Evolutionary conservation across 139 green algal genomes (phyloP).

Genomic region (Marvania coccoides): DNA sequence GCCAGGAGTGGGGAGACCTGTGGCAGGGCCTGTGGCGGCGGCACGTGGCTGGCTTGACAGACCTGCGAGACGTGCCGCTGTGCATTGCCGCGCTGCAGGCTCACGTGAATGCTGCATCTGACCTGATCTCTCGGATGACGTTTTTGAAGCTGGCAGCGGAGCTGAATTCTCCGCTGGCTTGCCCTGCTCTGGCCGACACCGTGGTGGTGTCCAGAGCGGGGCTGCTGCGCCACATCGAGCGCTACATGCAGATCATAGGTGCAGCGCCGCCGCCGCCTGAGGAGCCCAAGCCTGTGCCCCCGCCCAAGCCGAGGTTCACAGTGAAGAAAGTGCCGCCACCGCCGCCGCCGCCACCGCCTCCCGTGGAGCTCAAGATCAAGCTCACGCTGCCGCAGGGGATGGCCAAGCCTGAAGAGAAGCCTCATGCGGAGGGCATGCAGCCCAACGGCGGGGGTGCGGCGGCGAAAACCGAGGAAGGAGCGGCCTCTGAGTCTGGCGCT

Average conservation of each 20-base stretch:
- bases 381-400: too few species aligned
- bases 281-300: too few species aligned
- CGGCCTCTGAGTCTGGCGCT: not conserved
- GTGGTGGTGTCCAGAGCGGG: slow-evolving; percentile 54
- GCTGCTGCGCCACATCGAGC: slow-evolving; percentile 54
- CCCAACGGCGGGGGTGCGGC: not conserved
- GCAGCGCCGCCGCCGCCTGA: too few species aligned
- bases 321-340: not conserved
- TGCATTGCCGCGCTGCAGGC: slow-evolving; percentile 51
- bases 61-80: slow-evolving; percentile 33
- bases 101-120: slow-evolving; percentile 15
- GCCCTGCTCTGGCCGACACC: slow-evolving; percentile 44
- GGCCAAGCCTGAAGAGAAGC: not conserved
- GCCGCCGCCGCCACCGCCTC: too few species aligned
- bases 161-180: slow-evolving; percentile 52
- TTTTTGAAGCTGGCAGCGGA: slow-evolving; percentile 41
- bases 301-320: slow-evolving; percentile 2
- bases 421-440: not conserved
- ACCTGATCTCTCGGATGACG: slow-evolving; percentile 35
- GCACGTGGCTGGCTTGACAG: slow-evolving; percentile 9
- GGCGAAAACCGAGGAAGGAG: not conserved
- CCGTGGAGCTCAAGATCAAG: too few species aligned
- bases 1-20: slow-evolving; percentile 22
- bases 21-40: slow-evolving; percentile 43
- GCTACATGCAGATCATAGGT: slow-evolving; percentile 36